A percentile compares a stretch with the other conserved stretches of the same genome.
Evolutionary conservation across 2,329 filamentous ascomycete genomes (phyloP).

Genomic region (Colletotrichum eleusines): DNA sequence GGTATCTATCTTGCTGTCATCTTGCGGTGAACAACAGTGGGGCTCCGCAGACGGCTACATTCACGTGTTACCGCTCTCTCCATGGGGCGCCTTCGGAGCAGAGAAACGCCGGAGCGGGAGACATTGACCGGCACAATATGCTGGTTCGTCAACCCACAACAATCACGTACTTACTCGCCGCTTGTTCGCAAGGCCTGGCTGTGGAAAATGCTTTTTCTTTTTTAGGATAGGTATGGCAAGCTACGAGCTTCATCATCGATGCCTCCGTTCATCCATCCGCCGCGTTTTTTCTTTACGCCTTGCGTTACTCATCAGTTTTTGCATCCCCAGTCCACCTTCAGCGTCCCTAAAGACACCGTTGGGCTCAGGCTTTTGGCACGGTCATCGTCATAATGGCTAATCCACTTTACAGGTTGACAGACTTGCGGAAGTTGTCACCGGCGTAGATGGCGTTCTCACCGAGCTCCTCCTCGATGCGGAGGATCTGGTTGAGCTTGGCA

Average conservation of each 20-base stretch:
- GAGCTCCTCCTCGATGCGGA: slow-evolving; percentile 99
- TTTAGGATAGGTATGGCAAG: slow-evolving; percentile 25
- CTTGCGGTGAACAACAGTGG: slow-evolving; percentile 25
- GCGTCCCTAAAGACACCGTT: neutral
- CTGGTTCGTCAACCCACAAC: neutral
- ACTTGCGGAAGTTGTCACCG: slow-evolving; percentile 89
- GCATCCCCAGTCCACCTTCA: neutral
- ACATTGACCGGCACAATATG: neutral
- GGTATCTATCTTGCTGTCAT: neutral
- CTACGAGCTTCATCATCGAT: slow-evolving; percentile 40
- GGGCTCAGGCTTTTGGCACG: slow-evolving; percentile 6
- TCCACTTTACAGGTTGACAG: slow-evolving; percentile 82
- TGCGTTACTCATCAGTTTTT: slow-evolving; percentile 39
- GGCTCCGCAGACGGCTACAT: neutral
- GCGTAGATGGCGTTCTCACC: slow-evolving; percentile 92
- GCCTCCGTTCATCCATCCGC: slow-evolving; percentile 26
- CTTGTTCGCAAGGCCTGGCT: neutral
- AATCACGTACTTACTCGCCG: neutral
- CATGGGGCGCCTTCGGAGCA: neutral
- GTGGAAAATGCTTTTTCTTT: slow-evolving; percentile 17
- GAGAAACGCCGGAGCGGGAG: neutral
- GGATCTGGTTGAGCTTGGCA: slow-evolving; percentile 99
- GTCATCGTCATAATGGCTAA: slow-evolving; percentile 16
- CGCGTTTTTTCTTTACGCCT: slow-evolving; percentile 33
- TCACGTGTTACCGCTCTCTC: slow-evolving; percentile 11